Evolutionary conservation across 345 rosid genomes (phyloP).

Genomic region (Camelina sativa): DNA sequence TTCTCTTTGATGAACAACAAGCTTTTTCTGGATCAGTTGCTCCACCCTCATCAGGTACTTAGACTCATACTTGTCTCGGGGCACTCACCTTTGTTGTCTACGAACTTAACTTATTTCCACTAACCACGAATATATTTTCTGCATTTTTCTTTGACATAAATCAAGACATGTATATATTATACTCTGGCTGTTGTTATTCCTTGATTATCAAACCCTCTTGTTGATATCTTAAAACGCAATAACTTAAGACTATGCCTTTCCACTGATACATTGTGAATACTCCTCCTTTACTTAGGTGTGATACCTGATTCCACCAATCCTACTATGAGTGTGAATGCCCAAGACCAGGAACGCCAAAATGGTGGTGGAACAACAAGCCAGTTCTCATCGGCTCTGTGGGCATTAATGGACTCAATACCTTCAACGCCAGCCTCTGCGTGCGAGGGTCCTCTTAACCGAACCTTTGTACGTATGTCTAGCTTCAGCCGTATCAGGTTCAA

Average conservation of each 20-base stretch:
- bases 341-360: slow-evolving; percentile 32
- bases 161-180: slow-evolving; percentile 16
- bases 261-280: slow-evolving; percentile 32
- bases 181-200: slow-evolving; percentile 12
- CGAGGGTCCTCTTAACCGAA: slow-evolving; percentile 73
- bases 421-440: slow-evolving; percentile 88
- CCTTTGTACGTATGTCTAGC: slow-evolving; percentile 89
- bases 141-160: slow-evolving; percentile 9
- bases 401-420: slow-evolving; percentile 88
- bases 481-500: slow-evolving; percentile 66
- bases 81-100: slow-evolving; percentile 16
- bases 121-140: neutral
- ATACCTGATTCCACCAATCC: slow-evolving; percentile 32
- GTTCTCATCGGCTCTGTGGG: slow-evolving; percentile 76
- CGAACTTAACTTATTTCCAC: slow-evolving; percentile 13
- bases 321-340: slow-evolving; percentile 14
- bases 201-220: slow-evolving; percentile 15
- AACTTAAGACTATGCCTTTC: slow-evolving; percentile 9
- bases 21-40: slow-evolving; percentile 25
- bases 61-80: slow-evolving; percentile 13
- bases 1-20: slow-evolving; percentile 34
- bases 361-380: slow-evolving; percentile 46
- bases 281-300: slow-evolving; percentile 39
- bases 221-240: neutral
- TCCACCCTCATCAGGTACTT: slow-evolving; percentile 43